phyloP scores from a whole-genome alignment of 2,329 filamentous ascomycete genomes.

The Cryphonectria nitschkei region DNA sequence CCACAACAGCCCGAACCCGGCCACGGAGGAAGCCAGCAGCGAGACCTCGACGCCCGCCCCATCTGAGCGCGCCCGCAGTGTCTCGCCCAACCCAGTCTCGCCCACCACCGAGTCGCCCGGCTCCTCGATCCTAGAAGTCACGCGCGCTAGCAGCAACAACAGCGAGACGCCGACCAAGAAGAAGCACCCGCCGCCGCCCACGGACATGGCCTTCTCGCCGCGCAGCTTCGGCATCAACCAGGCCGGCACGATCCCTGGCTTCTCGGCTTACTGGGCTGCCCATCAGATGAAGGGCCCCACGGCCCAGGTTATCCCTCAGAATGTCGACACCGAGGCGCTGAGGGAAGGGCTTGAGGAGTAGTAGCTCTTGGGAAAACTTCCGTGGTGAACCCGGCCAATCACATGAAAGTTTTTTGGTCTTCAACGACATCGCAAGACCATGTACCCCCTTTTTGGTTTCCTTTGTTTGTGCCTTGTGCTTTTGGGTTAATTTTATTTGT shows the following conservation, averaged over 20 bases:
- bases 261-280: constrained; percentile 60
- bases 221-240: constrained; percentile 70
- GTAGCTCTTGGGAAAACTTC: background rate
- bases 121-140: constrained; percentile 23
- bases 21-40: background rate
- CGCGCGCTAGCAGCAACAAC: constrained; percentile 3
- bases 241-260: constrained; percentile 72
- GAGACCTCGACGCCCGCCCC: constrained; percentile 14
- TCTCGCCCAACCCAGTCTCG: constrained; percentile 23
- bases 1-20: background rate
- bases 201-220: constrained; percentile 23
- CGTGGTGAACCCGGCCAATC: no score
- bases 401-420: background rate
- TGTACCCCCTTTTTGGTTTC: background rate
- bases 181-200: constrained; percentile 11
- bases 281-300: constrained; percentile 57
- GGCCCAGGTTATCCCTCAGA: constrained; percentile 59
- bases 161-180: constrained; percentile 12
- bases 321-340: constrained; percentile 63
- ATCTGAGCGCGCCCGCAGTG: constrained; percentile 18
- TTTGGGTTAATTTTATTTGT: background rate
- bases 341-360: constrained; percentile 60
- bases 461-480: constrained; percentile 7
- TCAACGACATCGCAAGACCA: background rate
- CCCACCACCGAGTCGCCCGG: constrained; percentile 19